Base-by-base conservation (phyloP, 495 filamentous ascomycete genomes). In the Apodospora peruviana region DNA sequence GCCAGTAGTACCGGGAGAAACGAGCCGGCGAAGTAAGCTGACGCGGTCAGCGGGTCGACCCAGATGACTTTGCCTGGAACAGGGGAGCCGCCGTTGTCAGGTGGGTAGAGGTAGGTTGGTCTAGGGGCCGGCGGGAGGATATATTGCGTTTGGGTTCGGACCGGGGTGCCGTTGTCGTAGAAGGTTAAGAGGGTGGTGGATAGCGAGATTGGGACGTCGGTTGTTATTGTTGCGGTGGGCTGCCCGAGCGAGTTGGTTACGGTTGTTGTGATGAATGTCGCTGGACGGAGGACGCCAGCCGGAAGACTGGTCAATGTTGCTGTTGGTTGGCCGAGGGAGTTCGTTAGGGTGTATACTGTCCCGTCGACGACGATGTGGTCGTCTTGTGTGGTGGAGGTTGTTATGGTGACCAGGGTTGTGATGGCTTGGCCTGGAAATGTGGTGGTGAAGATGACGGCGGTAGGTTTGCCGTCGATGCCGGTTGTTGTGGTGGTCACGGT, bases 1-100 rank as follows among this genome's bases (percentile, higher is more conserved):
- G 45, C 20, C 32, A 48, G 23, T 9, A 41, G 2, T 2, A 48
- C 35, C 10, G 45, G 45, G 5, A 40, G 4, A n/a, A 48, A 48
- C 7, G 45, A 40, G 3, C 35, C 45, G 36, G 24, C 20, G 25
- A 48, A 48, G 37, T 48, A 48, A 18, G 20, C 3, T 2, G 23
- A 21, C 22, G 3, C 3, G 8, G 34, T n/a, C 20, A 48, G 12
- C 20, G 32, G 37, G 11, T 25, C 36, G 20, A 29, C 17, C 14
- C 14, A 7, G 7, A 32, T 32, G 7, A 14, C 27, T n/a, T n/a
- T n/a, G n/a, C n/a, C n/a, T n/a, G 7, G 27, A 32, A 14, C 7
- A 32, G 27, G 27, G 27, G 27, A 32, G 27, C 27, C 27, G 7
- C 27, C 7, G 14, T 32, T 32, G 7, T 32, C 27, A 14, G 27